Percentiles rank a stretch among this genome's conserved stretches.
phyloP scores from a whole-genome alignment of 257 asterid genomes.

The Scutellaria barbata region DNA sequence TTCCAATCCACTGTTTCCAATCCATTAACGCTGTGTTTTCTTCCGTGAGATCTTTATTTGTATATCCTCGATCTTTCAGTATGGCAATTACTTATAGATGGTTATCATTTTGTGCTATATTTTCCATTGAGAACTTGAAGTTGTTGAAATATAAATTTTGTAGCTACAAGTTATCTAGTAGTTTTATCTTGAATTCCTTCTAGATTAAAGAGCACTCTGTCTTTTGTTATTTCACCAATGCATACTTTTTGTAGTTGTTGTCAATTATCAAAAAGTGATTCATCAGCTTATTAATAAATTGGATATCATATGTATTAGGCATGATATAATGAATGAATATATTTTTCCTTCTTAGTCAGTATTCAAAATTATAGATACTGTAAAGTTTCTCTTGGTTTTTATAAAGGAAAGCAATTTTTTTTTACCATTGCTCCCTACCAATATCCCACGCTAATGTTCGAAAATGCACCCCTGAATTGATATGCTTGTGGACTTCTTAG shows the following conservation, averaged over 20 bases:
- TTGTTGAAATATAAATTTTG: constrained; percentile 29
- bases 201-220: constrained; percentile 15
- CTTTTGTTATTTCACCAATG: background rate
- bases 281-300: background rate
- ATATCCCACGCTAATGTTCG: background rate
- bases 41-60: too few species aligned
- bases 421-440: background rate
- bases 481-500: constrained; percentile 13
- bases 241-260: background rate
- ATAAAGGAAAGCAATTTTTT: background rate
- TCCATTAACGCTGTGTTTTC: too few species aligned
- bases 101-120: too few species aligned
- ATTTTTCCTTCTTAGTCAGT: background rate
- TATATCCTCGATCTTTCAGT: too few species aligned
- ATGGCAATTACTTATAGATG: too few species aligned
- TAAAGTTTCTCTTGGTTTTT: constrained; percentile 11
- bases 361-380: background rate
- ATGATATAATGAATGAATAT: background rate
- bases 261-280: background rate
- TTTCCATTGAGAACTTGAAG: constrained; percentile 25
- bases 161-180: background rate
- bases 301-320: background rate
- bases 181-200: constrained; percentile 18
- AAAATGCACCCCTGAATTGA: background rate
- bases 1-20: too few species aligned